Percentiles rank a stretch among this genome's conserved stretches.
phyloP scores from a whole-genome alignment of 2,329 filamentous ascomycete species.

The Chaetomiaceae sp. region DNA sequence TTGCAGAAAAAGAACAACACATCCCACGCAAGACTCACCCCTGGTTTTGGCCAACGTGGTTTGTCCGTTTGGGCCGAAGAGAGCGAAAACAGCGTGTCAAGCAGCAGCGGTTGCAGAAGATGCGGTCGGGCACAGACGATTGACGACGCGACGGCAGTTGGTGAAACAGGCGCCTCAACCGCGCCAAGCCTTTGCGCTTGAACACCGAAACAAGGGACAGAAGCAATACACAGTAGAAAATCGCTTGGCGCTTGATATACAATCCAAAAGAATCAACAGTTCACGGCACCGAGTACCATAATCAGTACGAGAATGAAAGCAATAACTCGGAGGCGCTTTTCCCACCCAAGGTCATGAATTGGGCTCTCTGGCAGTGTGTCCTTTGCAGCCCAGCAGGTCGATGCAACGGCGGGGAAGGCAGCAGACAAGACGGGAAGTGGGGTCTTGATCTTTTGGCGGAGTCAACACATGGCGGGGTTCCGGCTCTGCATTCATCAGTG shows the following conservation, averaged over 20 bases:
- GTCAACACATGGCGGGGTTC: too few relatives aligned
- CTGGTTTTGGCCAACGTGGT: constrained; percentile 19
- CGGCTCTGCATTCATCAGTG: too few relatives aligned
- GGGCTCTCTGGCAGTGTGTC: background rate
- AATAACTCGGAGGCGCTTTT: constrained; percentile 6
- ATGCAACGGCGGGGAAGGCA: constrained; percentile 18
- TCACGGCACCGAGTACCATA: background rate
- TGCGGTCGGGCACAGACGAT: constrained; percentile 14
- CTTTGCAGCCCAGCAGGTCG: constrained; percentile 9
- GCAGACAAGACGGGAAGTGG: background rate
- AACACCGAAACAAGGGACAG: background rate
- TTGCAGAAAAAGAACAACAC: constrained; percentile 11
- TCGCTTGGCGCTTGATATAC: background rate
- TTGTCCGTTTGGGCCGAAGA: constrained; percentile 12
- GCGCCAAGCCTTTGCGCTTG: constrained; percentile 16
- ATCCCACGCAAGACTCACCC: constrained; percentile 12
- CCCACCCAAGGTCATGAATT: constrained; percentile 1
- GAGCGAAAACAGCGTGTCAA: constrained; percentile 15
- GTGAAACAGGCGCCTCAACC: constrained; percentile 4
- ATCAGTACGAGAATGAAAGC: background rate
- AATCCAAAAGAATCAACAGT: background rate
- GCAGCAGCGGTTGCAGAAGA: constrained; percentile 2
- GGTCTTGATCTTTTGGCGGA: background rate
- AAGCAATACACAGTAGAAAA: background rate
- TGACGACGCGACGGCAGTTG: constrained; percentile 12